Evolutionary conservation across 108 stramenopile genomes (phyloP), one percentile per base, ranked within the genome.

Genomic region (Cyclotella kingstonii): DNA sequence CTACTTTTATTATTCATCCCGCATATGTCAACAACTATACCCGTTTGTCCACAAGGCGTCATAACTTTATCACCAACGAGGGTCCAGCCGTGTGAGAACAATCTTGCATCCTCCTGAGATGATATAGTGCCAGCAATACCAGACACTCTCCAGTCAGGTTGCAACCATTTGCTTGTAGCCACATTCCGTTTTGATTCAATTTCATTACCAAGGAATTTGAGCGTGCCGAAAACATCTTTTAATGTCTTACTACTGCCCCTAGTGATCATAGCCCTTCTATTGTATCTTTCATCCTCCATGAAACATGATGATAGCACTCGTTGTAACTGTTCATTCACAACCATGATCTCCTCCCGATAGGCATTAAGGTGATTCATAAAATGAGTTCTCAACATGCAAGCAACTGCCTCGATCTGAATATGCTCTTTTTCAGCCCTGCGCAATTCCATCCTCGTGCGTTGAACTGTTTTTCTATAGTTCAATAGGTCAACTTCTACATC

Each of bases 401-500:
- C 76, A 9, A 89, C 74, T 22, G 70, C 65, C 56, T 90, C 86
- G 9, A 88, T 70, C 14, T 84, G 77, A 10, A 57, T 58, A 23
- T 64, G 66, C 58, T 94, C 87, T 4, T 54, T 51, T 42, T 84
- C 70, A 0, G 80, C 85, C 14, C 72, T 73, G 26, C 78, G 68
- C 4, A 94, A 54, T 45, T 90, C 89, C 54, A 82, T 61, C 25
- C 85, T 77, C 2, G 92, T 90, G 10, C 77, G 54, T 28, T 80
- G 66, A 0, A 94, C 92, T 4, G 92, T 94, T 60, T 84, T 82
- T 5, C 83, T 71, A 60, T 94, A 94, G 29, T 74, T 88, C 41
- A 56, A 70, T 44, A 94, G 62, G 47, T 94, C 89, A 12, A 71
- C 67, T 44, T 89, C 87, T 10, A 94, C 79, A 42, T 89, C 89